phyloP scores from a whole-genome alignment of 2,329 filamentous ascomycete species.

The Acephala macrosclerotiorum region DNA sequence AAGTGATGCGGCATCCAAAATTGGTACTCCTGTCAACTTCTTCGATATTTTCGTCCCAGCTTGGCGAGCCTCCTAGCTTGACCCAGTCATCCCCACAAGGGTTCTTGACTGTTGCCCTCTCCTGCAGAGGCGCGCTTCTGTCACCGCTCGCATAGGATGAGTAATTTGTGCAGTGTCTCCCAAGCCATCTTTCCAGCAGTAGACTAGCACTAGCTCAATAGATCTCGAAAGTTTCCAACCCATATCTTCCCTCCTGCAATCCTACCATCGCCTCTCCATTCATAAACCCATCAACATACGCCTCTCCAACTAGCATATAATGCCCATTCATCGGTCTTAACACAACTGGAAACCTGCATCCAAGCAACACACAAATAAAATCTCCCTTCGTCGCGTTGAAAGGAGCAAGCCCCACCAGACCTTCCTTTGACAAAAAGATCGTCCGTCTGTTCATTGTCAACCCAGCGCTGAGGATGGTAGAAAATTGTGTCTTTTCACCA shows the following conservation, averaged over 20 bases:
- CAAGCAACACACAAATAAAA: conserved; percentile 36
- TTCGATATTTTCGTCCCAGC: too few relatives aligned
- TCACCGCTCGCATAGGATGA: not conserved
- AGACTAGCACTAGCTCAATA: too few relatives aligned
- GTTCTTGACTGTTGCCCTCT: not conserved
- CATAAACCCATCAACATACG: conserved; percentile 41
- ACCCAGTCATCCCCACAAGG: too few relatives aligned
- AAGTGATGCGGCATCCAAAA: not conserved
- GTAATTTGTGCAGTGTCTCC: not conserved
- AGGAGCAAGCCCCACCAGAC: conserved; percentile 34
- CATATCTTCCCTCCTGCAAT: conserved; percentile 21
- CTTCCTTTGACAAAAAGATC: conserved; percentile 28
- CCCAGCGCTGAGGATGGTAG: conserved; percentile 32
- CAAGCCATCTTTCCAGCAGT: not conserved
- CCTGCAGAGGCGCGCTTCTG: not conserved
- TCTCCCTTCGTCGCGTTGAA: conserved; percentile 33
- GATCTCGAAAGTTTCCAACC: conserved; percentile 32
- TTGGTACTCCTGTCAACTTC: too few relatives aligned
- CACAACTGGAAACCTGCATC: conserved; percentile 40
- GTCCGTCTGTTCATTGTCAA: conserved; percentile 37
- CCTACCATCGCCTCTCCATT: conserved; percentile 36
- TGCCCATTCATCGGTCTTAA: conserved; percentile 27
- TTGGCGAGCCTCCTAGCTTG: too few relatives aligned
- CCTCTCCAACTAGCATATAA: conserved; percentile 38
- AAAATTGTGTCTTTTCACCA: conserved; percentile 28